Base-by-base conservation (phyloP, 2,329 filamentous ascomycete genomes). In the Thielaviopsis cerberus region DNA sequence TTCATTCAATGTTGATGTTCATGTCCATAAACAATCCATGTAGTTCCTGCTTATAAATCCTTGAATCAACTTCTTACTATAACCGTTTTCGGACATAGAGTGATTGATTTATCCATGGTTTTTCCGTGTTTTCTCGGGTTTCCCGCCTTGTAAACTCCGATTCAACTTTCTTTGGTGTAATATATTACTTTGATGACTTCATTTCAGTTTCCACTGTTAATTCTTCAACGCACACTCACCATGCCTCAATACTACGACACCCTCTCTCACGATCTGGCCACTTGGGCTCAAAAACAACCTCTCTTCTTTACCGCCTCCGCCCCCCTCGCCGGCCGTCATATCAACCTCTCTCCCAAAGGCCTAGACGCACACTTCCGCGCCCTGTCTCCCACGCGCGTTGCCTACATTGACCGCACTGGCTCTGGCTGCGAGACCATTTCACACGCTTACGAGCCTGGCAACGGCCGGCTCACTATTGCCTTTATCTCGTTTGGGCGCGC, bases 331-430 rank as follows among this genome's bases (percentile, higher is more conserved):
- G 82, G 79, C 22, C 69, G 72, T 1, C 85, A 90, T 70, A 74
- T 90, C 72, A 90, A 90, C 65, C 71, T 88, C 58, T 89, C 85
- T 0, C 84, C 86, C 54, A 88, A 90, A 69, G 85, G 86, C 54
- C 75, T 83, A 23, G 72, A 79, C 0, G 71, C 76, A n/a, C 81
- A 81, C 26, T 80, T 86, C 64, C 74, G 78, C 30, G 72, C 86
- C 57, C 71, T 85, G 56, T 69, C 71, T 8, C 73, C 77, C 27
- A 83, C 76, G 61, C 72, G 73, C n/a, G 77, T 85, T 59, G 82
- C 80, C 25, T 90, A 89, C 66, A 74, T 88, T 58, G 86, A 90
- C 66, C 78, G 82, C 61, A 88, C 82, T 1, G 86, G 86, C 27
- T 86, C 82, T 30, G 86, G 86, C 24, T 82, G 76, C 65, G 86